Conservation (phyloP, 228 moss, liverwort and hornwort genomes). For the Sphagnum magellanicum region DNA sequence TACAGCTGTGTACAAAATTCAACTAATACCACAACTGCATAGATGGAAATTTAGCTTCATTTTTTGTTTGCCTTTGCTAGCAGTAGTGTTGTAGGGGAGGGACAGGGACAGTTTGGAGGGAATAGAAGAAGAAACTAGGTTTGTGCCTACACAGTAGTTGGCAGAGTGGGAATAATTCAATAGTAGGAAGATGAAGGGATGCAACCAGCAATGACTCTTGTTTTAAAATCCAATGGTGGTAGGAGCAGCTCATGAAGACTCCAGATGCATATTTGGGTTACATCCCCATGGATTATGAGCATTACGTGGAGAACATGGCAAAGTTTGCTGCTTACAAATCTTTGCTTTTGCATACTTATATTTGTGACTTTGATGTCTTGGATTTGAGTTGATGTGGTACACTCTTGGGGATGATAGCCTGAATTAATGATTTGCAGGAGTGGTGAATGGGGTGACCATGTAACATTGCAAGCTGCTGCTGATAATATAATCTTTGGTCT, state of each 20-base stretch:
- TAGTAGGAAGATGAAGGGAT: too few relatives aligned
- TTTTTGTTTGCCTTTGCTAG: too few relatives aligned
- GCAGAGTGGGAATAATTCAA: too few relatives aligned
- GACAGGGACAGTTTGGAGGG: too few relatives aligned
- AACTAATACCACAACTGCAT: too few relatives aligned
- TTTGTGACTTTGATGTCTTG: background rate
- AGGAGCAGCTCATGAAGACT: constrained; percentile 22
- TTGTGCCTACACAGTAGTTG: too few relatives aligned
- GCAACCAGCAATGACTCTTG: too few relatives aligned
- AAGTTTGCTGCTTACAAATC: constrained; percentile 11
- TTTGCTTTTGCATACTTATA: background rate
- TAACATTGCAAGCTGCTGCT: constrained; percentile 94
- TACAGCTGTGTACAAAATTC: background rate
- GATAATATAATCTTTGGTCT: constrained; percentile 45
- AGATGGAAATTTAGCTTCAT: too few relatives aligned
- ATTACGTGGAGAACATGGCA: constrained; percentile 41
- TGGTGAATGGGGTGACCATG: constrained; percentile 99
- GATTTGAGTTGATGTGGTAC: too few relatives aligned
- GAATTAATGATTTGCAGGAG: constrained; percentile 63
- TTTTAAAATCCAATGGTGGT: too few relatives aligned
- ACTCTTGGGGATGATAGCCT: background rate
- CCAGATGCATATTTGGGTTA: constrained; percentile 30
- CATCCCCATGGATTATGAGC: constrained; percentile 40
- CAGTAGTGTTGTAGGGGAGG: too few relatives aligned
- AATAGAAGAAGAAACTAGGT: too few relatives aligned